Base-by-base conservation (phyloP, 129 eudicot genomes). In the Helianthus tuberosus region DNA sequence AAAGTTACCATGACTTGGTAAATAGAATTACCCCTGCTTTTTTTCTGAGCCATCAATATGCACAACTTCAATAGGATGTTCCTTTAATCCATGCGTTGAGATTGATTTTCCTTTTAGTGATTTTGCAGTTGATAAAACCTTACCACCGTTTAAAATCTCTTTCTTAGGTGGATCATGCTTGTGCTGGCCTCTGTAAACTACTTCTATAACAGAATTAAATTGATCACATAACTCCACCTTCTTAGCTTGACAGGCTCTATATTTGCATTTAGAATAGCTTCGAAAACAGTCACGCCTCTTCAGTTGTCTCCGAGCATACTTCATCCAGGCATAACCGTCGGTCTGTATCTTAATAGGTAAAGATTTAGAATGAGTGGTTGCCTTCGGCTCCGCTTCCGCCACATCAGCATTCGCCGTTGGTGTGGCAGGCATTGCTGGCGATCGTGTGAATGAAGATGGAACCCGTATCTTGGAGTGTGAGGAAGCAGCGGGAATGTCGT, bases 241-340 rank as follows among this genome's bases (percentile, higher is more conserved):
- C 75, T 91, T 91, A 66, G 96, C 96, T 73, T 47, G 69, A 55
- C 97, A 91, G 52, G 84, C 74, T 5, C 76, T 71, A 35, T 79
- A 67, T 12, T 96, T 86, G 86, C 97, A 91, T 66, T 83, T 75
- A 71, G 79, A 91, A 77, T 91, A 91, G 84, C 96, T 89, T 69
- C 96, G 78, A 49, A 84, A 88, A 71, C 97, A 86, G 73, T 80
- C 78, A 44, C 91, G 92, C 75, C 83, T 81, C 82, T 89, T 91
- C 52, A 91, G 88, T 76, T 86, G 89, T 75, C 83, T 91, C 60
- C 83, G 91, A 69, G 96, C 97, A 73, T 91, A 91, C 80, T 88
- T 91, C 48, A 90, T 83, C 96, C 96, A 91, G 64, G 81, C 85
- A 80, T 81, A 91, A 29, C 86, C 88, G 58, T 91, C 96, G 25